phyloP scores from a whole-genome alignment of 73 alveolate genomes.

The Stentor coeruleus region DNA sequence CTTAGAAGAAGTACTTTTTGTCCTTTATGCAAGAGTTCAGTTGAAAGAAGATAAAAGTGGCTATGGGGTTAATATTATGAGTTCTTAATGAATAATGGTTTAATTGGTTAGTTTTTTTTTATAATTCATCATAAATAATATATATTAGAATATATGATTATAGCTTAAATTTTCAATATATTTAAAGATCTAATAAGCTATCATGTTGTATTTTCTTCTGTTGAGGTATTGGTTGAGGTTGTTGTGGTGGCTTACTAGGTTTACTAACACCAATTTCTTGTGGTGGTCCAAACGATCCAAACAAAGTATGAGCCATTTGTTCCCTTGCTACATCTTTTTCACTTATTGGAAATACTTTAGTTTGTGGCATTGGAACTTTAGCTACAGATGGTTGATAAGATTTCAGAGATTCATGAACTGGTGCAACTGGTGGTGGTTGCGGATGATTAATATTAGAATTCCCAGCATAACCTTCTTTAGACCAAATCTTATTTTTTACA shows the following conservation, averaged over 20 bases:
- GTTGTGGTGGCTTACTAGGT: too few relatives aligned
- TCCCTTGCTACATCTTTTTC: slow-evolving; percentile 1
- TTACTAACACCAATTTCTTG: too few relatives aligned
- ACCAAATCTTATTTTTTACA: background rate
- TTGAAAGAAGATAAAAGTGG: background rate
- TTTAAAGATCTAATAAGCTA: too few relatives aligned
- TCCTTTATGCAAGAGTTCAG: slow-evolving; percentile 35
- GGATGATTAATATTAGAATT: background rate
- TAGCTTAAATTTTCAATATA: too few relatives aligned
- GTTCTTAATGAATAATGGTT: too few relatives aligned
- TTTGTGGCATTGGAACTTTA: background rate
- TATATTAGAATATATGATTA: too few relatives aligned
- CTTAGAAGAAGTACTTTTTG: slow-evolving; percentile 36
- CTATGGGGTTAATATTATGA: too few relatives aligned
- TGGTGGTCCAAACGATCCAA: background rate
- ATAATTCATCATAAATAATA: too few relatives aligned
- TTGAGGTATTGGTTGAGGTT: too few relatives aligned
- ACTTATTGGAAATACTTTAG: too few relatives aligned
- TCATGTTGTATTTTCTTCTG: too few relatives aligned
- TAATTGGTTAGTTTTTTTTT: too few relatives aligned
- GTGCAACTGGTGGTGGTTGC: background rate
- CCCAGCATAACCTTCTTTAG: slow-evolving; percentile 20
- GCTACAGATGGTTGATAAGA: background rate
- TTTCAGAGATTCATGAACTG: background rate
- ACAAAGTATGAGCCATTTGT: background rate